A percentile compares a stretch with the other conserved stretches of the same genome.
These are phyloP conservation scores for Brassica balearica DNA, from an alignment of 441 rosid species.

Conservation along the genomic window DNA sequence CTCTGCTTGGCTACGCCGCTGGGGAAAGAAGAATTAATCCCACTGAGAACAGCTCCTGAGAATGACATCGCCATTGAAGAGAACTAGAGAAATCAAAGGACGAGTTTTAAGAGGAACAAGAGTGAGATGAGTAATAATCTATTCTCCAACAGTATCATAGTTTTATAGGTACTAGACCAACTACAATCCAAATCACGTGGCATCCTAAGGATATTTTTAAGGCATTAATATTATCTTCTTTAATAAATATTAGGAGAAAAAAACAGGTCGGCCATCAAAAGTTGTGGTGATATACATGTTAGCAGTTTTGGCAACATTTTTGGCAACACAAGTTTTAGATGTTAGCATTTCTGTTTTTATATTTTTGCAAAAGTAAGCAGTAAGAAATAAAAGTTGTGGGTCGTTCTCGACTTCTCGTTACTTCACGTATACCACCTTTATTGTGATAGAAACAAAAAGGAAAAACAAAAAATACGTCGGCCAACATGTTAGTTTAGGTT, in stretches of 20 bases:
- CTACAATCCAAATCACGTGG: constrained; percentile 31
- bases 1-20: constrained; percentile 35
- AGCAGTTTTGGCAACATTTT: constrained; percentile 10
- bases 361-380: constrained; percentile 12
- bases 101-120: background rate
- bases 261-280: constrained; percentile 33
- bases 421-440: constrained; percentile 1
- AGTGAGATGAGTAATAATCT: constrained; percentile 27
- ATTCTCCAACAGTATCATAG: constrained; percentile 10
- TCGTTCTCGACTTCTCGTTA: constrained; percentile 5
- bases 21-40: constrained; percentile 38
- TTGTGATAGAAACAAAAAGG: background rate
- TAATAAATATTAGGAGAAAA: background rate
- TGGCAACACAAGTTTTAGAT: constrained; percentile 9
- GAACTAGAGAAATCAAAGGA: constrained; percentile 15
- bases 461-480: constrained; percentile 37
- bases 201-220: constrained; percentile 22
- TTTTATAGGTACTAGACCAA: constrained; percentile 32
- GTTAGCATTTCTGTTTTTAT: background rate
- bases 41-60: constrained; percentile 43
- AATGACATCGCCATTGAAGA: constrained; percentile 40
- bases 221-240: constrained; percentile 2
- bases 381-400: background rate
- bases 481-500: too few relatives aligned
- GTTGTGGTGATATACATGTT: constrained; percentile 25